Percentiles rank a stretch among this genome's conserved stretches.
Evolutionary conservation across 1,139 yeast species (phyloP).

Genomic region (Lodderomyces elongisporus): DNA sequence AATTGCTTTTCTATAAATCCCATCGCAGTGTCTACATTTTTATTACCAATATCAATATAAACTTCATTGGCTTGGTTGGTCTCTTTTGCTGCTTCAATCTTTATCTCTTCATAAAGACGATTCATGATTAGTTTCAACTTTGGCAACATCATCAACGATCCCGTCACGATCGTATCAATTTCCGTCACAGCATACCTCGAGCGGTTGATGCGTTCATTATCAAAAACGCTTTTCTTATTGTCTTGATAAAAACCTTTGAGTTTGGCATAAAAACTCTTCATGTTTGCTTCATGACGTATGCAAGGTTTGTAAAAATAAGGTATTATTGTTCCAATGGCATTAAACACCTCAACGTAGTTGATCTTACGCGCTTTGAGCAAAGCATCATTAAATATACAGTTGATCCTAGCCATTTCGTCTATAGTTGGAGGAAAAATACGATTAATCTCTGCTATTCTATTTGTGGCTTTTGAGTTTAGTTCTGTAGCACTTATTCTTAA

Average conservation of each 20-base stretch:
- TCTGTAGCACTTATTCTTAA: conserved; percentile 64
- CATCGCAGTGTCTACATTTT: conserved; percentile 10
- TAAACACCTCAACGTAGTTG: conserved; percentile 70
- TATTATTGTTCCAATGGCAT: conserved; percentile 72
- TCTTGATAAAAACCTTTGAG: conserved; percentile 46
- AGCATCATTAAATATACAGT: conserved; percentile 76
- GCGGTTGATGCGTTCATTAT: conserved; percentile 24
- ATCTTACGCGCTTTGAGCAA: conserved; percentile 58
- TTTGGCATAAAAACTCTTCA: conserved; percentile 26
- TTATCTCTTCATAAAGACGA: conserved; percentile 39
- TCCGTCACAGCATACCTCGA: conserved; percentile 48
- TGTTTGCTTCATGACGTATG: conserved; percentile 85
- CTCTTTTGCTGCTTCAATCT: conserved; percentile 13
- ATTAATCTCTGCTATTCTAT: conserved; percentile 62
- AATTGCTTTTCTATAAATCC: conserved; percentile 36
- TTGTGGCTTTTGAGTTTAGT: conserved; percentile 18
- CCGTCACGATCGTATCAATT: conserved; percentile 65
- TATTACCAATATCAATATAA: conserved; percentile 12
- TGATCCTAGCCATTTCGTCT: conserved; percentile 86
- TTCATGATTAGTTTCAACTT: conserved; percentile 63
- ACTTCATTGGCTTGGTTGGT: background rate
- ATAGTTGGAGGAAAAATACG: conserved; percentile 88
- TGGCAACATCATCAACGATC: conserved; percentile 62
- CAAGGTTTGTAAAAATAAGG: conserved; percentile 92
- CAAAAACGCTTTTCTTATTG: conserved; percentile 43